Evolutionary conservation across 495 filamentous ascomycete genomes (phyloP).

Genomic region (Aspergillus indologenus): DNA sequence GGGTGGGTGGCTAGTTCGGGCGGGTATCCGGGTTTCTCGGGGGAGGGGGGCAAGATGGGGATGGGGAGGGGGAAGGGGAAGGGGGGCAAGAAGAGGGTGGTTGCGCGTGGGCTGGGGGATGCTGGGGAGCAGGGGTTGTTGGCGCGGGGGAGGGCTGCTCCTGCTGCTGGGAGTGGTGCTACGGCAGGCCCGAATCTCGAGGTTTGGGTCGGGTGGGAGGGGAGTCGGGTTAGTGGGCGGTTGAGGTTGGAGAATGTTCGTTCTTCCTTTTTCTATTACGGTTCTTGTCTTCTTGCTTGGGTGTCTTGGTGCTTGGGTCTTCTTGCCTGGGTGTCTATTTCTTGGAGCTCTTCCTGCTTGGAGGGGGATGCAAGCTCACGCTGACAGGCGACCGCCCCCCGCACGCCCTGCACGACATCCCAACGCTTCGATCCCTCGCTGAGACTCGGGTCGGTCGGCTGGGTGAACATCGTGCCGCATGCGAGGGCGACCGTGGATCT

Average conservation of each 20-base stretch:
- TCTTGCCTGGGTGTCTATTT: too few species aligned
- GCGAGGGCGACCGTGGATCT: slow-evolving; percentile 30
- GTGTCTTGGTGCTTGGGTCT: too few species aligned
- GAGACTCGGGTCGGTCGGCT: slow-evolving; percentile 31
- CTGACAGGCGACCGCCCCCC: too few species aligned
- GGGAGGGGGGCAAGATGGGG: too few species aligned
- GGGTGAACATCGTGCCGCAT: slow-evolving; percentile 36
- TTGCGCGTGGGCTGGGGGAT: neutral
- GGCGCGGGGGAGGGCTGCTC: slow-evolving; percentile 10
- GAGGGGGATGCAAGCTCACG: too few species aligned
- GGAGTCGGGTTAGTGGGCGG: slow-evolving; percentile 10
- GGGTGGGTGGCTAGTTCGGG: too few species aligned
- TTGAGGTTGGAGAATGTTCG: slow-evolving; percentile 6
- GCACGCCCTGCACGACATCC: slow-evolving; percentile 4
- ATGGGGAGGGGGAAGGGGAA: too few species aligned
- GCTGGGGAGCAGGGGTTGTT: slow-evolving; percentile 10
- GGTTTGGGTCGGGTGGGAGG: slow-evolving; percentile 5
- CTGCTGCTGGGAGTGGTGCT: too few species aligned
- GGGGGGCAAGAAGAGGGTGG: too few species aligned
- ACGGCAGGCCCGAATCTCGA: neutral
- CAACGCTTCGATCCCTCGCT: slow-evolving; percentile 15
- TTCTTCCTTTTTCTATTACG: neutral
- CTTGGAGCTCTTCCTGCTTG: too few species aligned
- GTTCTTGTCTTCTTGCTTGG: neutral
- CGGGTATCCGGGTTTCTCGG: too few species aligned